Evolutionary conservation across 768 basidiomycete species (phyloP).

Genomic region (Ramaria rubella): DNA sequence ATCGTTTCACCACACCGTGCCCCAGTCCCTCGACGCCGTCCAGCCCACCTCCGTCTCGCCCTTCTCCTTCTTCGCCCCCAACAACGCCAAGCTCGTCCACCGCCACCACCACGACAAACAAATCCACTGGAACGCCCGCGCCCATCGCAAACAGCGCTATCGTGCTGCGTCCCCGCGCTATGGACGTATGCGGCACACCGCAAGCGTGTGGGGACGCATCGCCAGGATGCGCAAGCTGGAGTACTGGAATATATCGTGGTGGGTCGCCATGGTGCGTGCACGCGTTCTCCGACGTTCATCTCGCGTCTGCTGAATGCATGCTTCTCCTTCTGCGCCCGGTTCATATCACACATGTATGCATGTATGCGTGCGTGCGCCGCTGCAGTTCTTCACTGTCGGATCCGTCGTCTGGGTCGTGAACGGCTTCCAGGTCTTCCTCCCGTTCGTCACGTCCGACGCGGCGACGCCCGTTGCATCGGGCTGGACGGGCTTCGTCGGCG

Average conservation of each 20-base stretch:
- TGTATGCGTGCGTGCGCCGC: not conserved
- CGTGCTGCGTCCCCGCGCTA: not conserved
- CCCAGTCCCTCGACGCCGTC: no score
- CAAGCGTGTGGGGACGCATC: not conserved
- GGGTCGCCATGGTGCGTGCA: not conserved
- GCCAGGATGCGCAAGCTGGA: not conserved
- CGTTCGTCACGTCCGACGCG: conserved; percentile 30
- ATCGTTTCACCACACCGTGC: no score
- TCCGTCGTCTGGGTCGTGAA: conserved; percentile 50
- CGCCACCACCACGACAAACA: not conserved
- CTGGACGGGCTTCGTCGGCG: conserved; percentile 50
- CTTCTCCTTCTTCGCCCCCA: not conserved
- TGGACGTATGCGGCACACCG: not conserved
- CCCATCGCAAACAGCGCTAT: not conserved
- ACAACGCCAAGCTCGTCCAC: not conserved
- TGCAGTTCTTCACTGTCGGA: conserved; percentile 32
- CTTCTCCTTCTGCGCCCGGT: not conserved
- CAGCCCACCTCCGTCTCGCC: no score
- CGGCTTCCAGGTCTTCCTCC: conserved; percentile 48
- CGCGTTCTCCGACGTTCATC: not conserved
- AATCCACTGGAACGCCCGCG: not conserved
- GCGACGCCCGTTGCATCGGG: conserved; percentile 32
- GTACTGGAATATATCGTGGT: conserved; percentile 4
- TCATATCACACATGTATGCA: not conserved
- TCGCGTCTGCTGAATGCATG: no score